phyloP scores from a whole-genome alignment of 169 alveolate genomes.

The Perkinsus olseni region DNA sequence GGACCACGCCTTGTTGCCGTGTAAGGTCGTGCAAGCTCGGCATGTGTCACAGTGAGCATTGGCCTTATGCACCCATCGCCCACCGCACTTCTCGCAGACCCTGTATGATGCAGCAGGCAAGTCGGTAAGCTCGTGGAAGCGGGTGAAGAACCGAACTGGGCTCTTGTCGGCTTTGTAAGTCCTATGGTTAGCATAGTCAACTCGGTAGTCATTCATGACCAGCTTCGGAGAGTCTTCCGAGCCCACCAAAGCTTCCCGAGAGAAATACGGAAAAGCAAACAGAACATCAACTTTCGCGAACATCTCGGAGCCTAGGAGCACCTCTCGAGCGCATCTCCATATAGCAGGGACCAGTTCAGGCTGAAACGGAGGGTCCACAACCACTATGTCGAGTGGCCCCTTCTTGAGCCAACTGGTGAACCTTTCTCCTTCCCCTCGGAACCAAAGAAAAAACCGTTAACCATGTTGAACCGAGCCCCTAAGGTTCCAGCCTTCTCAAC shows the following conservation, averaged over 20 bases:
- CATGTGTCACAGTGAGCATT: background rate
- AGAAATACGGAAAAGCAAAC: background rate
- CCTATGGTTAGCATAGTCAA: background rate
- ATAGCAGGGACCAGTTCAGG: background rate
- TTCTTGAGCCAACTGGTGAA: background rate
- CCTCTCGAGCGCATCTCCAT: background rate
- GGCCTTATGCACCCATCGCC: background rate
- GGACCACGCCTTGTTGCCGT: background rate
- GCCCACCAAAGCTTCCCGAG: background rate
- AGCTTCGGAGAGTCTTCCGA: background rate
- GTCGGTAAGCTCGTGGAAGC: background rate
- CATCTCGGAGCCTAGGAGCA: background rate
- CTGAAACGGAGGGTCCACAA: background rate
- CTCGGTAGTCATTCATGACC: background rate
- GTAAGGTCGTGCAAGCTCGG: background rate
- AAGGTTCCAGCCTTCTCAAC: background rate
- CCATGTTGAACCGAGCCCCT: background rate
- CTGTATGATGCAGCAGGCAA: background rate
- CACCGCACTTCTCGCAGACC: background rate
- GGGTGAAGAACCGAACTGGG: background rate
- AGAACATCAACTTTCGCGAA: background rate
- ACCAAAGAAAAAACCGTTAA: background rate
- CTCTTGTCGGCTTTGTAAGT: background rate
- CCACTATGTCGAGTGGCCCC: background rate
- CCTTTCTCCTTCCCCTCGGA: background rate